These are phyloP conservation scores for Termitomyces sp. DNA, from an alignment of 768 basidiomycete species.

Conservation along the genomic window DNA sequence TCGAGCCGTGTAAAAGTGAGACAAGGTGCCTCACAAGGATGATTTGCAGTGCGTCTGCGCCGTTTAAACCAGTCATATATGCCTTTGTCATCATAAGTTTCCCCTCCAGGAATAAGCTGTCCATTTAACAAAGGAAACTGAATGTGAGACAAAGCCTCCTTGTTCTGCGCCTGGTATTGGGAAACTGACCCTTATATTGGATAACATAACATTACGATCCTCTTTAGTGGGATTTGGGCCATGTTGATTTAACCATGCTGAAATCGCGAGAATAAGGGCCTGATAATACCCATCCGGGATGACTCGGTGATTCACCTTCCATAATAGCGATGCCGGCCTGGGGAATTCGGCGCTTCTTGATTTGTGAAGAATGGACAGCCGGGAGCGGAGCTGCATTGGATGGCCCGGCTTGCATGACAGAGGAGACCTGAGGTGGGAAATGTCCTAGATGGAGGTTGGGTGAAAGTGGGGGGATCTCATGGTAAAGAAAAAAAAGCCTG, in stretches of 20 bases:
- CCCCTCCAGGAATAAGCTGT: constrained; percentile 11
- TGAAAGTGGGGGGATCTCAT: constrained; percentile 1
- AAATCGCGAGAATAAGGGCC: not conserved
- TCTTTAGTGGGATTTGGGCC: constrained; percentile 3
- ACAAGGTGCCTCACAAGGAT: not conserved
- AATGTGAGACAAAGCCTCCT: not conserved
- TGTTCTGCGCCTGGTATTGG: not conserved
- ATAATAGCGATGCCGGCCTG: constrained; percentile 12
- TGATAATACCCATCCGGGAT: not conserved
- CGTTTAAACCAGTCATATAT: constrained; percentile 10
- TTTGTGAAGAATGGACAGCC: not conserved
- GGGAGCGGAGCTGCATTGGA: constrained; percentile 1
- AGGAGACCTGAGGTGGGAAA: not conserved
- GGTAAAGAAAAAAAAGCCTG: not conserved
- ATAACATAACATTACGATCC: constrained; percentile 10
- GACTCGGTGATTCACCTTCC: constrained; percentile 15
- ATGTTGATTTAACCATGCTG: constrained; percentile 8
- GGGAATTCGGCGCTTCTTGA: constrained; percentile 7
- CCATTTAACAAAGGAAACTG: not conserved
- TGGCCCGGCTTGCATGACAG: constrained; percentile 10
- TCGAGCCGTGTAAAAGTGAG: not conserved
- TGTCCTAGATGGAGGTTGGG: not conserved
- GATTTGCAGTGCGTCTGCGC: constrained; percentile 1
- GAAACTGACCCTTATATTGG: constrained; percentile 9
- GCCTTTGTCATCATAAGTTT: constrained; percentile 3